Conservation (phyloP, 2,329 filamentous ascomycete genomes). For the Xylaria sp. region DNA sequence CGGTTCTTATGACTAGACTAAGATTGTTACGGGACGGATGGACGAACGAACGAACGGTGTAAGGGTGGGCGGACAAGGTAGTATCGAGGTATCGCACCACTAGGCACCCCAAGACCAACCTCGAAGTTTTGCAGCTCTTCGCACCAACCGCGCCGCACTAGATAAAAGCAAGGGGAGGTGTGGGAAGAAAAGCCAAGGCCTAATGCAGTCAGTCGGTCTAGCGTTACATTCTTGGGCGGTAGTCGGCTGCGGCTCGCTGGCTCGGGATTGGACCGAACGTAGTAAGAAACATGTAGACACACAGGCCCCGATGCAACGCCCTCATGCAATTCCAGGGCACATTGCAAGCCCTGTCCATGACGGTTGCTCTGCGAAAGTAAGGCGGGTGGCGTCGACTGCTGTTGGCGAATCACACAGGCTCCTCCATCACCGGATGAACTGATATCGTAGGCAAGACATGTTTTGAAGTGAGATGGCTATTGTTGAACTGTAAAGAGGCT, state of each 20-base stretch:
- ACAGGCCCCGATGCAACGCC: constrained; percentile 34
- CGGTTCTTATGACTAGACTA: constrained; percentile 17
- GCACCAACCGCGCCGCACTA: background rate
- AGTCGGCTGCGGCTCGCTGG: constrained; percentile 30
- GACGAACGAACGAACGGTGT: constrained; percentile 7
- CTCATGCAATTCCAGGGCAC: constrained; percentile 24
- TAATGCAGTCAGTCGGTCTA: constrained; percentile 36
- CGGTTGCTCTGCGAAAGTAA: constrained; percentile 44
- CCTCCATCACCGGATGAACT: constrained; percentile 8
- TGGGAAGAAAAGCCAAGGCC: constrained; percentile 7
- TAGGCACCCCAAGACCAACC: constrained; percentile 14
- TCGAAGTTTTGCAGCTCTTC: constrained; percentile 20
- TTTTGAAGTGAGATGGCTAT: constrained; percentile 1
- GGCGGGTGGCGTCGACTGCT: constrained; percentile 47
- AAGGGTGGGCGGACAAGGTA: constrained; percentile 20
- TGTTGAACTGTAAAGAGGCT: background rate
- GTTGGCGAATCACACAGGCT: constrained; percentile 43
- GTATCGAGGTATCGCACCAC: constrained; percentile 25
- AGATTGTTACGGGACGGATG: constrained; percentile 9
- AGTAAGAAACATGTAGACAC: constrained; percentile 38
- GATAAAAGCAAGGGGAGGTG: constrained; percentile 13
- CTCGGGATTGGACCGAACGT: constrained; percentile 33
- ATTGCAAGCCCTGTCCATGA: constrained; percentile 41
- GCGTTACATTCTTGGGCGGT: constrained; percentile 31
- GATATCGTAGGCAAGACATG: background rate